Conservation (phyloP, 371 early-diverging fungal species). For the Cokeromyces recurvatus region DNA sequence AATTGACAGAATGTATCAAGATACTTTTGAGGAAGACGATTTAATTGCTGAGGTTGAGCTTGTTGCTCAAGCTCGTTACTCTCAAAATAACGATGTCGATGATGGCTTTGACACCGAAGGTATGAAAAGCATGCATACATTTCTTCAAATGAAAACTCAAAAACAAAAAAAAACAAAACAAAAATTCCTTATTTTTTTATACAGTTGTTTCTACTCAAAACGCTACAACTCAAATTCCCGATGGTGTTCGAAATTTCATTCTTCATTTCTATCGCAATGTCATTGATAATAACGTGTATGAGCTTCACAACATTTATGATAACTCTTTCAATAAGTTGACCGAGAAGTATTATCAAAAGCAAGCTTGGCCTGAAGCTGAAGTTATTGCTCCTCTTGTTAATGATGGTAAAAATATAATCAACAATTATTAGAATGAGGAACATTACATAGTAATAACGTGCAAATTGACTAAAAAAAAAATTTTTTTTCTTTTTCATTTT, state of each 20-base stretch:
- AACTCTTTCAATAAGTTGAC: constrained; percentile 88
- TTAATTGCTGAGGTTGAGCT: constrained; percentile 83
- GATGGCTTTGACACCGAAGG: constrained; percentile 47
- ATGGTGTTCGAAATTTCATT: constrained; percentile 81
- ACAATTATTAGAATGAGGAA: not conserved
- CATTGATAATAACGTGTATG: constrained; percentile 74
- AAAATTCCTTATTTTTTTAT: not conserved
- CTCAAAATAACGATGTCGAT: constrained; percentile 50
- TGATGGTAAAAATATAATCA: constrained; percentile 60
- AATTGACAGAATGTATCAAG: constrained; percentile 67
- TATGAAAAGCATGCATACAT: too few species aligned
- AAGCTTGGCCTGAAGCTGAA: constrained; percentile 90
- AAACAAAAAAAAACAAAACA: too few species aligned
- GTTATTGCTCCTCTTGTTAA: constrained; percentile 78
- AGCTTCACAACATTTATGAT: constrained; percentile 87
- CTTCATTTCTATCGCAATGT: constrained; percentile 77
- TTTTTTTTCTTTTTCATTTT: too few species aligned
- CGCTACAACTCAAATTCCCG: constrained; percentile 65
- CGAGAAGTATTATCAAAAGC: constrained; percentile 86
- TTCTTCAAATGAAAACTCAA: constrained; percentile 2
- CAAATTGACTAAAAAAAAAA: too few species aligned
- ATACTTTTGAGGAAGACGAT: constrained; percentile 74
- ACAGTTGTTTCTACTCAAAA: constrained; percentile 33
- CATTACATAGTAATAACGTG: too few species aligned
- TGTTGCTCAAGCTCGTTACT: constrained; percentile 51